Percentiles rank a stretch among this genome's conserved stretches.
phyloP scores from a whole-genome alignment of 106 monocot species.

The Vanilla planifolia region DNA sequence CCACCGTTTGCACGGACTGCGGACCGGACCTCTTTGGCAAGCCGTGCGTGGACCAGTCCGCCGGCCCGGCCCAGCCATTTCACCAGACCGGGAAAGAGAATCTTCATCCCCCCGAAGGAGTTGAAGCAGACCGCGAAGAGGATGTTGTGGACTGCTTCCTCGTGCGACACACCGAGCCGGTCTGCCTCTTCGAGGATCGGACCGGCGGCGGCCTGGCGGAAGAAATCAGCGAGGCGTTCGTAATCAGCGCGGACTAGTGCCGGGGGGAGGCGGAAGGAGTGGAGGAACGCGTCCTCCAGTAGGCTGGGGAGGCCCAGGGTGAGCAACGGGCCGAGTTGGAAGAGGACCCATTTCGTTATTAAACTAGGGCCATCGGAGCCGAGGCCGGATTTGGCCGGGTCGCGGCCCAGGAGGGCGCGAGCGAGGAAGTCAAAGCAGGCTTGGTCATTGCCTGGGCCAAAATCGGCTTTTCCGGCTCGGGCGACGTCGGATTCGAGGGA shows the following conservation, averaged over 20 bases:
- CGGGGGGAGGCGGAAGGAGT: conserved; percentile 56
- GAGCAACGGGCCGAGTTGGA: conserved; percentile 68
- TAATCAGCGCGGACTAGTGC: conserved; percentile 51
- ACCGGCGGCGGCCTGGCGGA: conserved; percentile 38
- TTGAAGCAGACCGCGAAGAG: conserved; percentile 88
- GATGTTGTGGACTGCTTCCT: conserved; percentile 88
- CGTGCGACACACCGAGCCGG: conserved; percentile 47
- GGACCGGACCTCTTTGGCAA: conserved; percentile 70
- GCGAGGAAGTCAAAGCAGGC: conserved; percentile 66
- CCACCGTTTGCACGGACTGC: conserved; percentile 43
- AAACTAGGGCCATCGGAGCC: conserved; percentile 56
- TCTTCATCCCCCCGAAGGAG: conserved; percentile 77
- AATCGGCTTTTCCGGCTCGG: conserved; percentile 54
- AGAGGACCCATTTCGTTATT: conserved; percentile 64
- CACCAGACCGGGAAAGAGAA: conserved; percentile 62
- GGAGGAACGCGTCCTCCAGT: conserved; percentile 53
- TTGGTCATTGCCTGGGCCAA: conserved; percentile 49
- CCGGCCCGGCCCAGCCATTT: conserved; percentile 67
- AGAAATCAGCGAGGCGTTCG: conserved; percentile 56
- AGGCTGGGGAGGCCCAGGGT: conserved; percentile 64
- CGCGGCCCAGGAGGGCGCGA: conserved; percentile 38
- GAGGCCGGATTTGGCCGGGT: conserved; percentile 37
- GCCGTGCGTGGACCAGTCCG: conserved; percentile 32
- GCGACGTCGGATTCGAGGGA: conserved; percentile 49
- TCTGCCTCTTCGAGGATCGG: conserved; percentile 60